Evolutionary conservation across 2,329 filamentous ascomycete genomes (phyloP).

Genomic region (Xylaria sp.): DNA sequence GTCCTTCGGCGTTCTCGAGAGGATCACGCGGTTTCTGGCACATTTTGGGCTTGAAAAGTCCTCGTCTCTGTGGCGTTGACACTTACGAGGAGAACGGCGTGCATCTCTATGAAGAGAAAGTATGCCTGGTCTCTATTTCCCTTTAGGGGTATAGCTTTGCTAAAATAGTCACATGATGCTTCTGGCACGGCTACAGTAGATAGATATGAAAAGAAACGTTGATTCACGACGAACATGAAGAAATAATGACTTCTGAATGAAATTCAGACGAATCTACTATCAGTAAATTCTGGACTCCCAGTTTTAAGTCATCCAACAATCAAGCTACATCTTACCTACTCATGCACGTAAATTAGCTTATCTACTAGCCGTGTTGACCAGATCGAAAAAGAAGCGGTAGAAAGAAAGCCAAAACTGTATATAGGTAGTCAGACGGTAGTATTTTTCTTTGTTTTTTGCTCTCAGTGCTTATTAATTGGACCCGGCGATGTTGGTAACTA

Average conservation of each 20-base stretch:
- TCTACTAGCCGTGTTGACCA: no score
- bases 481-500: no score
- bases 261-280: not conserved
- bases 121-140: constrained; percentile 43
- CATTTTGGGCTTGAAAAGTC: constrained; percentile 54
- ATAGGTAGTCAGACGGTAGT: no score
- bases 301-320: no score
- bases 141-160: constrained; percentile 35
- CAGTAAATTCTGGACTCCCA: not conserved
- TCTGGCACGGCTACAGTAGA: constrained; percentile 42
- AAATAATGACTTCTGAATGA: not conserved
- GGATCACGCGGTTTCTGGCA: constrained; percentile 34
- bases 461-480: no score
- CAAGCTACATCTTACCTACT: no score
- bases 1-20: constrained; percentile 39
- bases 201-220: constrained; percentile 40
- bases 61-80: constrained; percentile 64
- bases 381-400: no score
- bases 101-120: constrained; percentile 45
- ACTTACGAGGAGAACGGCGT: constrained; percentile 76
- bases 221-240: constrained; percentile 27
- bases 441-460: no score
- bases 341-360: no score
- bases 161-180: constrained; percentile 43
- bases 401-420: no score